Percentiles rank a stretch among this genome's conserved stretches.
These are phyloP conservation scores for Chytriomyces hyalinus DNA, from an alignment of 192 early-diverging fungal species.

Conservation along the genomic window DNA sequence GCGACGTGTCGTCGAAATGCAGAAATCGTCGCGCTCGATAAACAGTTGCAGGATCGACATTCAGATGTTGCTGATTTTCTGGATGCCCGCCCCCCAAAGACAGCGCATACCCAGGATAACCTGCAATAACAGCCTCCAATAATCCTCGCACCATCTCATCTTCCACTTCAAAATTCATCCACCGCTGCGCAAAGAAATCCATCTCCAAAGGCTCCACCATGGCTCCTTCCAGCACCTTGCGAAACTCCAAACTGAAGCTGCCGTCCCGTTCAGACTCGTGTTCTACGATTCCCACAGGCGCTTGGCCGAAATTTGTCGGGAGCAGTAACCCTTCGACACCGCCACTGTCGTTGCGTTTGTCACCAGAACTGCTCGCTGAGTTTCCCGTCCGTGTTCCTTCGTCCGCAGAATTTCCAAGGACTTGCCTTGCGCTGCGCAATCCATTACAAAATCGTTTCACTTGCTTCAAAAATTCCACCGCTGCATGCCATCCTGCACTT, in stretches of 20 bases:
- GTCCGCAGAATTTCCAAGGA: not conserved
- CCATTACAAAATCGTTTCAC: not conserved
- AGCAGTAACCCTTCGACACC: not conserved
- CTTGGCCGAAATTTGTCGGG: not conserved
- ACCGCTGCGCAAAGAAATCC: slow-evolving; percentile 1
- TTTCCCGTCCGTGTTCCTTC: not conserved
- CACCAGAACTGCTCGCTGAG: no score
- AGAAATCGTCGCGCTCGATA: not conserved
- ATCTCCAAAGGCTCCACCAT: not conserved
- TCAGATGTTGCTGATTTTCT: not conserved
- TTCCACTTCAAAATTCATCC: slow-evolving; percentile 7
- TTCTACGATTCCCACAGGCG: not conserved
- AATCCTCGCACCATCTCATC: not conserved
- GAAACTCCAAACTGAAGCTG: not conserved
- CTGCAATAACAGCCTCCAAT: slow-evolving; percentile 2
- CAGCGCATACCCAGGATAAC: slow-evolving; percentile 19
- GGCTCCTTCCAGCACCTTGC: not conserved
- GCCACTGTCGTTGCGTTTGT: not conserved
- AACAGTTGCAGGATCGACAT: not conserved
- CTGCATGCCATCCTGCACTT: not conserved
- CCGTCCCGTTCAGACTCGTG: not conserved
- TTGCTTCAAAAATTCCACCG: slow-evolving; percentile 13
- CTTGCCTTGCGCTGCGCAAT: not conserved
- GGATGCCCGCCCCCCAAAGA: not conserved
- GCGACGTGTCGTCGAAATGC: not conserved